phyloP scores from a whole-genome alignment of 257 asterid genomes.

The Nicotiana attenuata region DNA sequence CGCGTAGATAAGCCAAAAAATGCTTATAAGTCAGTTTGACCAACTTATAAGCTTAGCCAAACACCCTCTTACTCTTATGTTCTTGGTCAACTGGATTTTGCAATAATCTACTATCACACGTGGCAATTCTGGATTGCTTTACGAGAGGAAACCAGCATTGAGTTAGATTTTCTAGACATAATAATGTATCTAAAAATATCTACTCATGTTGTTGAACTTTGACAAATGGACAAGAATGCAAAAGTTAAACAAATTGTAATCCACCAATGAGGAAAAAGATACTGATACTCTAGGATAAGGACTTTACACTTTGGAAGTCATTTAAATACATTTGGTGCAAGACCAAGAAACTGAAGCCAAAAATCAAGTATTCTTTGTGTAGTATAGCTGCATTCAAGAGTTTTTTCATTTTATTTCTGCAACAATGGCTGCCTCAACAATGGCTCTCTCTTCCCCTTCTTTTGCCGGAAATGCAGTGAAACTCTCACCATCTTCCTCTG shows the following conservation, averaged over 20 bases:
- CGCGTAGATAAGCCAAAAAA: no score
- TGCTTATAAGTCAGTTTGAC: no score
- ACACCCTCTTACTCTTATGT: no score
- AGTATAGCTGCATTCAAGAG: not conserved
- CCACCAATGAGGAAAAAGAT: not conserved
- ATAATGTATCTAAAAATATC: no score
- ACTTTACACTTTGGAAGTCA: not conserved
- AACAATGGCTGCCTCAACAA: not conserved
- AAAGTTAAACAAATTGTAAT: not conserved
- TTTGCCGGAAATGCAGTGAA: not conserved
- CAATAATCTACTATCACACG: not conserved
- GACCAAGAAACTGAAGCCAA: not conserved
- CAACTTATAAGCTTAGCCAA: no score
- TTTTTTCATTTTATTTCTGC: not conserved
- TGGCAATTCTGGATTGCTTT: not conserved
- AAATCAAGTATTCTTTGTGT: not conserved
- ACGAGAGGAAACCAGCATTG: not conserved
- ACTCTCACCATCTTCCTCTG: not conserved
- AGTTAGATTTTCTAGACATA: not conserved
- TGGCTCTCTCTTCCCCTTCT: not conserved
- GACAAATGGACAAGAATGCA: not conserved
- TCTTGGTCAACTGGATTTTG: no score
- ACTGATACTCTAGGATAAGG: not conserved
- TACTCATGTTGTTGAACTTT: not conserved
- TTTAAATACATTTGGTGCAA: not conserved